Conservation (phyloP, 1,139 yeast species). For the Yamadazyma kanchanaburiensis region DNA sequence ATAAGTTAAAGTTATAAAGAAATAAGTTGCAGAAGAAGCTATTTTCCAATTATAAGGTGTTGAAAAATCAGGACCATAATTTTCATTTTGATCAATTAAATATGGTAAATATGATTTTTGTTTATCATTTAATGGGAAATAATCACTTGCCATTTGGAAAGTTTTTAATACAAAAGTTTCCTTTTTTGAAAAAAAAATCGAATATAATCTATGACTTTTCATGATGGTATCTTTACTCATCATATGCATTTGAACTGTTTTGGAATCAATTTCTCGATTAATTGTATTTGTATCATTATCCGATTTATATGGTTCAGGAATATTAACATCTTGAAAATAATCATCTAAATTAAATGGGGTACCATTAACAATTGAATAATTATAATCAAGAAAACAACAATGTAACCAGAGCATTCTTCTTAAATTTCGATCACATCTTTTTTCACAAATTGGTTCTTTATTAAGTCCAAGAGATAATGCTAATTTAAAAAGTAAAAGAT, state of each 20-base stretch:
- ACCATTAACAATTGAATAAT: not conserved
- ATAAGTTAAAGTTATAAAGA: no score
- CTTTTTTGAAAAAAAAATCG: no score
- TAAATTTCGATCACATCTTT: not conserved
- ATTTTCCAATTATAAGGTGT: no score
- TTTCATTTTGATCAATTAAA: no score
- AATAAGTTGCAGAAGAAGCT: no score
- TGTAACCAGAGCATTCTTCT: not conserved
- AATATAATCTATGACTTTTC: not conserved
- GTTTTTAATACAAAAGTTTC: no score
- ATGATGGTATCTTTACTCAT: not conserved
- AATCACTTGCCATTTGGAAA: no score
- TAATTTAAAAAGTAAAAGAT: not conserved
- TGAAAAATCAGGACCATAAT: no score
- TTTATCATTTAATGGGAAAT: no score
- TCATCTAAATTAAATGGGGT: not conserved
- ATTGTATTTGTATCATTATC: not conserved
- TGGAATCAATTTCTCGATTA: not conserved
- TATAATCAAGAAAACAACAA: not conserved
- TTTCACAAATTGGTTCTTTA: not conserved
- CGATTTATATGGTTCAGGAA: not conserved
- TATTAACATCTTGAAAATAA: not conserved
- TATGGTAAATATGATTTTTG: no score
- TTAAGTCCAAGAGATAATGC: not conserved
- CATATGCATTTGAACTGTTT: not conserved